Conservation (phyloP, 768 basidiomycete genomes). For the Tulasnella sp. region DNA sequence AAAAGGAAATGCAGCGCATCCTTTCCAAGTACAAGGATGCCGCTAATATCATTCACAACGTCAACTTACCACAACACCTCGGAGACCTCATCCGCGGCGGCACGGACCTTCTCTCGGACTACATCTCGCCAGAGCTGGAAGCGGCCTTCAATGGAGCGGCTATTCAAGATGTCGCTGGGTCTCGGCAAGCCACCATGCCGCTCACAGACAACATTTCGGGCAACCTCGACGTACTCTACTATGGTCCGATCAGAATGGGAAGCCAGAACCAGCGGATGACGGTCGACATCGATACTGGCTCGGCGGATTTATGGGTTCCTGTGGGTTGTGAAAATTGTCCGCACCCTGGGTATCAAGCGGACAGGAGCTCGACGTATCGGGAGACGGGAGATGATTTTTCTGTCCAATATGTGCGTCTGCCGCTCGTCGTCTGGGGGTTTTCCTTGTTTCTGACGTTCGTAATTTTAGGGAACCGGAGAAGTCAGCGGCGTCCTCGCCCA, state of each 20-base stretch:
- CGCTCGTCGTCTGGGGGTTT: not conserved
- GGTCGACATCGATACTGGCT: slow-evolving; percentile 63
- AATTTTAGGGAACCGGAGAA: slow-evolving; percentile 43
- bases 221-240: slow-evolving; percentile 42
- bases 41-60: slow-evolving; percentile 1
- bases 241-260: slow-evolving; percentile 44
- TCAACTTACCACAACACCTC: not conserved
- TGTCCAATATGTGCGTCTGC: slow-evolving; percentile 40
- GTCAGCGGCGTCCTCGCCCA: slow-evolving; percentile 43
- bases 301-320: slow-evolving; percentile 53
- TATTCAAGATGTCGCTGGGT: not conserved
- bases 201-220: slow-evolving; percentile 38
- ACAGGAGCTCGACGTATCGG: slow-evolving; percentile 38
- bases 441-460: not conserved
- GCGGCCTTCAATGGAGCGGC: not conserved
- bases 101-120: not conserved
- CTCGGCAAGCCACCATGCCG: slow-evolving; percentile 23
- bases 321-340: slow-evolving; percentile 1
- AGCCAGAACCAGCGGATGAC: slow-evolving; percentile 46
- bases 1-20: not conserved
- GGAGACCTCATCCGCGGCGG: not conserved
- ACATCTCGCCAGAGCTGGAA: not conserved
- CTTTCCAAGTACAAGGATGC: slow-evolving; percentile 14
- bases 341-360: slow-evolving; percentile 24
- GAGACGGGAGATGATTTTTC: slow-evolving; percentile 31